These are phyloP conservation scores for Lithospermum erythrorhizon DNA, from an alignment of 257 asterid genomes.

Conservation along the genomic window DNA sequence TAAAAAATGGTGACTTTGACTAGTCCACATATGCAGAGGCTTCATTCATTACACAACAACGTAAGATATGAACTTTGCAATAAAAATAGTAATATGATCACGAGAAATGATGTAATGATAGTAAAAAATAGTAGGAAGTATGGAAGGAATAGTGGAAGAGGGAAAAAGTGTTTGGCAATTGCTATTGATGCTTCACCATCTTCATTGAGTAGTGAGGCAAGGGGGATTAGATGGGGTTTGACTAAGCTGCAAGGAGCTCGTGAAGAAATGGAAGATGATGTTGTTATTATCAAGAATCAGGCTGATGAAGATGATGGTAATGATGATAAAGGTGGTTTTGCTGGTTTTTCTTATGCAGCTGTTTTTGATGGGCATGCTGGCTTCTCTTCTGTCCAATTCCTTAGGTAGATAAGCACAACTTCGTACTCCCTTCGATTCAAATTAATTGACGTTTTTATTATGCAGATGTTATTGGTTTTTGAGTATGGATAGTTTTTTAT, in stretches of 20 bases:
- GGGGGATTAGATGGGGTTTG: constrained; percentile 68
- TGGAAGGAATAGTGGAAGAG: constrained; percentile 20
- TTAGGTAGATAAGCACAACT: constrained; percentile 43
- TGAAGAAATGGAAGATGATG: constrained; percentile 98
- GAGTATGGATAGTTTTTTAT: too few species aligned
- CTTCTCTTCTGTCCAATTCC: constrained; percentile 67
- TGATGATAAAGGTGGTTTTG: constrained; percentile 12
- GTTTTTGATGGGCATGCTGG: constrained; percentile 97
- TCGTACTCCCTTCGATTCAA: too few species aligned
- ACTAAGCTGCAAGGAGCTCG: constrained; percentile 65
- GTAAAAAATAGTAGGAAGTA: constrained; percentile 16
- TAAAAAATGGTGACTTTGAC: constrained; percentile 43
- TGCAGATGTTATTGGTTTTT: too few species aligned
- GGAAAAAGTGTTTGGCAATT: constrained; percentile 51
- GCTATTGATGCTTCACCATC: constrained; percentile 57
- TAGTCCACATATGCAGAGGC: constrained; percentile 50
- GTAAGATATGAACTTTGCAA: neutral
- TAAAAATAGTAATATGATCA: constrained; percentile 17
- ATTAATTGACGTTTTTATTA: too few species aligned
- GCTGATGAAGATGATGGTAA: constrained; percentile 22
- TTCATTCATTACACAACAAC: constrained; percentile 26
- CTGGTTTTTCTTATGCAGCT: constrained; percentile 73
- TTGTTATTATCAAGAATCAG: constrained; percentile 30
- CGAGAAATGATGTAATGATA: constrained; percentile 15
- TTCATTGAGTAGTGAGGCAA: constrained; percentile 37